Evolutionary conservation across 1,139 yeast species (phyloP).

Genomic region (Wickerhamomyces sp.): DNA sequence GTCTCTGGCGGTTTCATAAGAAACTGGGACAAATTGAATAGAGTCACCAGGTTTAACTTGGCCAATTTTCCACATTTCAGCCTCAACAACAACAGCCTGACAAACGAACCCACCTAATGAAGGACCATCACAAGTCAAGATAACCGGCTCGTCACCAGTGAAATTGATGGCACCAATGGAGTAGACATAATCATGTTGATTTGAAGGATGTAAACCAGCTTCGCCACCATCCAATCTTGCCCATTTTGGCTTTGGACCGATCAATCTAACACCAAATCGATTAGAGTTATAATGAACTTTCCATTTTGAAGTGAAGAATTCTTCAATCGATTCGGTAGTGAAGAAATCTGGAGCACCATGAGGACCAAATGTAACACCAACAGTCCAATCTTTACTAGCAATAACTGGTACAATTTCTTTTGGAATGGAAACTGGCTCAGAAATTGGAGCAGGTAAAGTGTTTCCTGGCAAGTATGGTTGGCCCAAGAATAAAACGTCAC

Average conservation of each 20-base stretch:
- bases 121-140: constrained; percentile 95
- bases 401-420: constrained; percentile 50
- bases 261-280: constrained; percentile 89
- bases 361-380: constrained; percentile 95
- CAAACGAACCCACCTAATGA: constrained; percentile 97
- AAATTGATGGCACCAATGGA: constrained; percentile 95
- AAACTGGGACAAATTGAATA: constrained; percentile 74
- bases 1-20: constrained; percentile 60
- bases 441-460: constrained; percentile 64
- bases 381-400: constrained; percentile 61
- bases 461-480: constrained; percentile 68
- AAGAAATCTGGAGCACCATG: constrained; percentile 97
- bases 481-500: constrained; percentile 85
- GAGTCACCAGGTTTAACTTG: constrained; percentile 93
- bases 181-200: constrained; percentile 95
- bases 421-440: constrained; percentile 58
- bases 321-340: constrained; percentile 64
- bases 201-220: constrained; percentile 96
- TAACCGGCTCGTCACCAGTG: constrained; percentile 98
- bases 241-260: constrained; percentile 97
- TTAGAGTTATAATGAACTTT: constrained; percentile 95
- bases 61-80: constrained; percentile 98
- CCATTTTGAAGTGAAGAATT: constrained; percentile 77
- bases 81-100: constrained; percentile 90
- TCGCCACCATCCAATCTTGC: constrained; percentile 97